phyloP scores from a whole-genome alignment of 2,329 filamentous ascomycete species.

The Epichloe amarillans region DNA sequence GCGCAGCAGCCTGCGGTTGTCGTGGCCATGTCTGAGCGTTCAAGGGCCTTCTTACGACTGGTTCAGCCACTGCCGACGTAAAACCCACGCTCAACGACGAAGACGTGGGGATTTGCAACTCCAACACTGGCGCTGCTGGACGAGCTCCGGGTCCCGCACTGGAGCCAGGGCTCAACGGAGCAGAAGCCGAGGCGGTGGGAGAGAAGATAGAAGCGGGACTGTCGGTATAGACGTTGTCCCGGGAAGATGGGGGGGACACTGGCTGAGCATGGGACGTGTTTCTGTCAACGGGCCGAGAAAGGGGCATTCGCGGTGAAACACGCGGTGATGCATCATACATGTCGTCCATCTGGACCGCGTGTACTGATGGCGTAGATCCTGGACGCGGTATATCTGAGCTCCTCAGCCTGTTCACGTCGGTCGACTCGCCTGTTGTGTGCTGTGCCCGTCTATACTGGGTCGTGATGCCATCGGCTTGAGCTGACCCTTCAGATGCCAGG shows the following conservation, averaged over 20 bases:
- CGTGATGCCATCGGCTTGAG: conserved; percentile 1
- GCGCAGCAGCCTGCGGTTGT: conserved; percentile 14
- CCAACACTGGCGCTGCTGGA: conserved; percentile 9
- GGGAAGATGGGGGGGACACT: conserved; percentile 9
- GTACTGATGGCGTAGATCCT: conserved; percentile 18
- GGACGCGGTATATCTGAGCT: conserved; percentile 16
- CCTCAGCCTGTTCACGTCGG: conserved; percentile 13
- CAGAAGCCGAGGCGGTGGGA: not conserved
- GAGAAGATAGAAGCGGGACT: not conserved
- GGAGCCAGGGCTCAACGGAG: not conserved
- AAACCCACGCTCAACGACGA: conserved; percentile 5
- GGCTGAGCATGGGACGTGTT: conserved; percentile 1
- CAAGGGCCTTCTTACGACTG: conserved; percentile 17
- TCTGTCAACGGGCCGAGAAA: conserved; percentile 1
- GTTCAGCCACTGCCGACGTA: conserved; percentile 7
- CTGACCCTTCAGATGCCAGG: not conserved
- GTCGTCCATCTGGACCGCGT: conserved; percentile 16
- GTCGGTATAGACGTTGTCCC: not conserved
- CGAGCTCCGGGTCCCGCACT: not conserved
- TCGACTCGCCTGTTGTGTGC: conserved; percentile 24
- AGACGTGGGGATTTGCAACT: conserved; percentile 17
- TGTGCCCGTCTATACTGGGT: conserved; percentile 12
- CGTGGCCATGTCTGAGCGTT: conserved; percentile 35
- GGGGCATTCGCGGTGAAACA: conserved; percentile 21
- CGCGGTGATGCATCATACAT: conserved; percentile 36